A percentile compares a stretch with the other conserved stretches of the same genome.
Conservation (phyloP, 352 stramenopile species). For the Pythium rishiriense region DNA sequence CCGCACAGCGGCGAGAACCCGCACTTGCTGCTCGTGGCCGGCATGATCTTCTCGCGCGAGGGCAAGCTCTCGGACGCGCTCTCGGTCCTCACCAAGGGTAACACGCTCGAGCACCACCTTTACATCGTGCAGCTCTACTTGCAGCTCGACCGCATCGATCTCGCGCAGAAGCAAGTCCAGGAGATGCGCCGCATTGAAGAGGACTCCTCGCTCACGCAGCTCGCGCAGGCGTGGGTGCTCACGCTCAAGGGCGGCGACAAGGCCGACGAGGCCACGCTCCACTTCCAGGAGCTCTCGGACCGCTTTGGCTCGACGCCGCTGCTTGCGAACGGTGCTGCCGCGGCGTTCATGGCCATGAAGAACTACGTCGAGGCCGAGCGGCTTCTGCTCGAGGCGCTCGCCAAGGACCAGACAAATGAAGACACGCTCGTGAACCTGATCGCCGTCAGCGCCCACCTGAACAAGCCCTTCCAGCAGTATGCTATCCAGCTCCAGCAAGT, state of each 20-base stretch:
- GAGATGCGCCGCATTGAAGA: constrained; percentile 94
- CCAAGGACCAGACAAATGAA: constrained; percentile 83
- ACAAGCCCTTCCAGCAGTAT: constrained; percentile 83
- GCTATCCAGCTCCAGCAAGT: constrained; percentile 80
- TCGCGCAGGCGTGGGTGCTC: constrained; percentile 90
- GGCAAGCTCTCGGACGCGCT: constrained; percentile 94
- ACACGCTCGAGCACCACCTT: constrained; percentile 93
- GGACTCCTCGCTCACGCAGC: constrained; percentile 95
- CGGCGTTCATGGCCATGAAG: constrained; percentile 89
- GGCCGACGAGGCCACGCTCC: constrained; percentile 89
- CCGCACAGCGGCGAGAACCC: constrained; percentile 81
- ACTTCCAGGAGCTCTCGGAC: constrained; percentile 93
- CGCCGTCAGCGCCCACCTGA: constrained; percentile 87
- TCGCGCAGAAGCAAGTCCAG: constrained; percentile 87
- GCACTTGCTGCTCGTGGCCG: constrained; percentile 92
- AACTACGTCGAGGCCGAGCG: constrained; percentile 91
- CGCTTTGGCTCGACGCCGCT: constrained; percentile 92
- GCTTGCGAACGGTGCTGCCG: constrained; percentile 91
- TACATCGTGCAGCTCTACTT: constrained; percentile 88
- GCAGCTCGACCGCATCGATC: constrained; percentile 94
- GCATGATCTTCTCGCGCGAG: constrained; percentile 92
- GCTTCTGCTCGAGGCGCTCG: constrained; percentile 85
- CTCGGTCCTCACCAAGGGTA: constrained; percentile 87
- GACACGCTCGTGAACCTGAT: constrained; percentile 96
- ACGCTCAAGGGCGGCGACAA: constrained; percentile 82